Evolutionary conservation across 106 monocot genomes (phyloP).

Genomic region (Posidonia australis): DNA sequence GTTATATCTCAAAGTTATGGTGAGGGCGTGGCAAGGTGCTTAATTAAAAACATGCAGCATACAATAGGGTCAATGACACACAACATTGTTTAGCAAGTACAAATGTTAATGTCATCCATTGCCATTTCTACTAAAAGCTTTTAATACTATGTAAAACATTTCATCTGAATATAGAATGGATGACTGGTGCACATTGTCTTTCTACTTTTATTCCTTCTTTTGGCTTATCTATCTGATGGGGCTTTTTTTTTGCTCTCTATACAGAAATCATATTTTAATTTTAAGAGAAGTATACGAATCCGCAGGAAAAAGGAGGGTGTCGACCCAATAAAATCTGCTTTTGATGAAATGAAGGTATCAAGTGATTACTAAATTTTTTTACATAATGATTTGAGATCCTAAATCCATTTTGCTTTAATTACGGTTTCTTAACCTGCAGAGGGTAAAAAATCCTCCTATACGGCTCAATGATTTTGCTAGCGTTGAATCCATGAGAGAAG

Average conservation of each 20-base stretch:
- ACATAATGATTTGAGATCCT: background rate
- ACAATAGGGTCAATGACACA: no score
- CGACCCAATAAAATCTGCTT: constrained; percentile 80
- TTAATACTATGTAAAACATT: no score
- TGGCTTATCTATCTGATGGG: background rate
- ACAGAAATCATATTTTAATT: constrained; percentile 53
- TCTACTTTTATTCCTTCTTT: background rate
- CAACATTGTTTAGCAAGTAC: no score
- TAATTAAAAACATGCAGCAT: no score
- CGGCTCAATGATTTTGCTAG: constrained; percentile 62
- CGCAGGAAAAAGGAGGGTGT: constrained; percentile 52
- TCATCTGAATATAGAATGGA: no score
- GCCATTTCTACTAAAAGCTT: no score
- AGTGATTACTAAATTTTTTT: background rate
- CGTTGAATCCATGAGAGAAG: constrained; percentile 83
- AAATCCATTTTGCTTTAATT: background rate
- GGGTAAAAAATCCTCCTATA: constrained; percentile 87
- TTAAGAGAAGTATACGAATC: constrained; percentile 34
- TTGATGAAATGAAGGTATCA: constrained; percentile 85
- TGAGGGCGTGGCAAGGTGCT: no score
- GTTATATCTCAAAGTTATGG: no score
- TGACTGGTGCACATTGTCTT: no score
- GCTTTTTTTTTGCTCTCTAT: background rate
- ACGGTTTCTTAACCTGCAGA: constrained; percentile 31
- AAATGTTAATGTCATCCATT: no score